Base-by-base conservation (phyloP, 2,329 filamentous ascomycete species). In the Aspergillus texensis region DNA sequence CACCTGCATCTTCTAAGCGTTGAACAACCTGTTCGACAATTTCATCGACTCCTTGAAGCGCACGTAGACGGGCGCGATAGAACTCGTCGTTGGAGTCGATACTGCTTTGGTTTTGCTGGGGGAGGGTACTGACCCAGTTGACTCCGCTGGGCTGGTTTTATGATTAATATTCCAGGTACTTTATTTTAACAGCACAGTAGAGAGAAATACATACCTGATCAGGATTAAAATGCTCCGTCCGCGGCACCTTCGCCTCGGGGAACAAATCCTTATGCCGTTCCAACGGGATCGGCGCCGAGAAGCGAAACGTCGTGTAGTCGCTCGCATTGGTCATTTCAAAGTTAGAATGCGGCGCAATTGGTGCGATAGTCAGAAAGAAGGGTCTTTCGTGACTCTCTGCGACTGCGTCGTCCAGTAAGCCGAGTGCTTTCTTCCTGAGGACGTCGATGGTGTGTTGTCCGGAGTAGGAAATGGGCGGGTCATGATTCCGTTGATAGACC, bases 331-430 rank as follows among this genome's bases (percentile, higher is more conserved):
- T 80, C n/a, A 28, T 30, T 60, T 81, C 69, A 14, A 82, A 77
- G 62, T 87, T 85, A 39, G 82, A 81, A 67, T 92, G 90, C 1
- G 90, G 89, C 0, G 85, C 88, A 10, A 88, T 83, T 0, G 89
- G 89, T 0, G 89, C 86, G 14, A 90, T 79, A 0, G 82, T 84
- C 1, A 92, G 72, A 70, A 91, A 91, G 76, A 91, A 92, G 0
- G 90, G 89, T 32, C 81, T 79, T 0, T 78, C 72, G 0, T 45
- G n/a, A 1, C 19, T 1, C 10, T 80, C 76, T 0, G 77, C 72
- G 2, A 87, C 78, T 0, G 85, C 89, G 50, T 89, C 83, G 4
- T 86, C 82, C 0, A 92, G 75, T 39, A 91, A 85, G 0, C 81
- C 84, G 8, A 83, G 79, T 0, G 88, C 83, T 62, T 88, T 85